phyloP scores from a whole-genome alignment of 75 land plant species.

The Cryptomeria japonica region DNA sequence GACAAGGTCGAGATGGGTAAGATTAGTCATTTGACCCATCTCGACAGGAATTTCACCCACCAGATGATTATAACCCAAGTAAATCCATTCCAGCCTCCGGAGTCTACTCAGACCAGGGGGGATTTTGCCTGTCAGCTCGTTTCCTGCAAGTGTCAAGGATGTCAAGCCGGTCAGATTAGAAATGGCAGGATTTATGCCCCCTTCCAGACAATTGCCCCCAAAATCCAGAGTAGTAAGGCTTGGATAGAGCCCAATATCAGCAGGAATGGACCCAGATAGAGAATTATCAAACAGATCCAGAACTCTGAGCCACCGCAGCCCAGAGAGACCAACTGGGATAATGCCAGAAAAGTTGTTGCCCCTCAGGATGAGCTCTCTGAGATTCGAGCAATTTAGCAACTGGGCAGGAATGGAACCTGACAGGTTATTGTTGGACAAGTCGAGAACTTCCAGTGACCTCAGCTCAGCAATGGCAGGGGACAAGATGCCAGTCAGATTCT shows the following conservation, averaged over 20 bases:
- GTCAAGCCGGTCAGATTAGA: conserved; percentile 38
- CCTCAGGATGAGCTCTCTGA: conserved; percentile 54
- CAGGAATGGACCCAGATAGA: conserved; percentile 54
- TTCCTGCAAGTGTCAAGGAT: conserved; percentile 60
- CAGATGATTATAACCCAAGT: conserved; percentile 66
- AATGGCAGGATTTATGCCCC: conserved; percentile 44
- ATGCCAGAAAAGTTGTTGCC: conserved; percentile 60
- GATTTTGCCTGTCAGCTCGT: conserved; percentile 53
- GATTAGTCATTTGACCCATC: conserved; percentile 39
- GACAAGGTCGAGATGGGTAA: conserved; percentile 55
- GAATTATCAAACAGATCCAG: conserved; percentile 61
- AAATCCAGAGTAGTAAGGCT: conserved; percentile 53
- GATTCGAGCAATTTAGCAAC: conserved; percentile 43
- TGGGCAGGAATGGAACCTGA: conserved; percentile 47
- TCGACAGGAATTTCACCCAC: conserved; percentile 63
- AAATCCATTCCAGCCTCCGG: conserved; percentile 35
- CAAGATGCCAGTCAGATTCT: conserved; percentile 52
- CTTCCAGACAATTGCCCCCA: conserved; percentile 62
- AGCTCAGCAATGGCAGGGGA: conserved; percentile 60
- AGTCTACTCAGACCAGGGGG: conserved; percentile 48
- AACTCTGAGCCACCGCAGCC: conserved; percentile 25
- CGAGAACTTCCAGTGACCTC: conserved; percentile 34
- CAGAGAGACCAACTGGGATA: conserved; percentile 51
- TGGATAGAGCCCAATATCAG: conserved; percentile 29
- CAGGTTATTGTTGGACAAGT: conserved; percentile 51